phyloP scores from a whole-genome alignment of 805 yeast species.

The Millerozyma miso region DNA sequence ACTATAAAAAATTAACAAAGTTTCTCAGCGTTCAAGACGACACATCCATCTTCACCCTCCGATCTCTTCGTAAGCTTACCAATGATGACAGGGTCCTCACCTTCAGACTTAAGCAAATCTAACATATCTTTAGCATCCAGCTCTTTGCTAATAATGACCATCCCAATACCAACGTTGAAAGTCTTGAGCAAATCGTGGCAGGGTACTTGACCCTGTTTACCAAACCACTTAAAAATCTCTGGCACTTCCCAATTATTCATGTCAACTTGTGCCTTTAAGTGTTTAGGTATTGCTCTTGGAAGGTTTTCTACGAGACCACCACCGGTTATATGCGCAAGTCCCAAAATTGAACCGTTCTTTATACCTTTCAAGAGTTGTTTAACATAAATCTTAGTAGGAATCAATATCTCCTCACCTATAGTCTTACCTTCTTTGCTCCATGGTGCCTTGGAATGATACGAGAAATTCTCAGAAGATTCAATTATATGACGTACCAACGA shows the following conservation, averaged over 20 bases:
- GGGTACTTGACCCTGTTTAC: constrained; percentile 88
- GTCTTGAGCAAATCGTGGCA: constrained; percentile 80
- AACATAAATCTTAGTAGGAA: constrained; percentile 93
- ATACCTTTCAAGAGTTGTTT: constrained; percentile 79
- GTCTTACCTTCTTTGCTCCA: constrained; percentile 65
- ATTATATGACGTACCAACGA: constrained; percentile 91
- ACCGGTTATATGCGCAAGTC: constrained; percentile 96
- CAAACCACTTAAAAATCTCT: constrained; percentile 90
- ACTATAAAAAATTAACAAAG: constrained; percentile 5
- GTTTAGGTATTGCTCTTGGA: constrained; percentile 87
- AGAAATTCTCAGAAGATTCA: constrained; percentile 66
- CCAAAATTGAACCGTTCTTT: constrained; percentile 64
- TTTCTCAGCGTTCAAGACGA: constrained; percentile 45
- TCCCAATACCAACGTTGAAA: constrained; percentile 93
- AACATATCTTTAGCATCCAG: constrained; percentile 59
- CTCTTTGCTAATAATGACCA: constrained; percentile 79
- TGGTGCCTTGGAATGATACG: constrained; percentile 76
- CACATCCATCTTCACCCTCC: constrained; percentile 56
- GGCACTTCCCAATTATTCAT: constrained; percentile 80
- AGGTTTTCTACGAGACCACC: constrained; percentile 96
- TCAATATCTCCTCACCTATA: constrained; percentile 79
- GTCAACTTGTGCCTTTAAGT: constrained; percentile 78
- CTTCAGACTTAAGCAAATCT: constrained; percentile 51
- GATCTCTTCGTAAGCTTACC: constrained; percentile 32
- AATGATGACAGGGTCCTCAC: constrained; percentile 65